Evolutionary conservation across 2,329 filamentous ascomycete species (phyloP), one percentile per base, ranked within the genome.

Genomic region (Lecanicillium sp.): DNA sequence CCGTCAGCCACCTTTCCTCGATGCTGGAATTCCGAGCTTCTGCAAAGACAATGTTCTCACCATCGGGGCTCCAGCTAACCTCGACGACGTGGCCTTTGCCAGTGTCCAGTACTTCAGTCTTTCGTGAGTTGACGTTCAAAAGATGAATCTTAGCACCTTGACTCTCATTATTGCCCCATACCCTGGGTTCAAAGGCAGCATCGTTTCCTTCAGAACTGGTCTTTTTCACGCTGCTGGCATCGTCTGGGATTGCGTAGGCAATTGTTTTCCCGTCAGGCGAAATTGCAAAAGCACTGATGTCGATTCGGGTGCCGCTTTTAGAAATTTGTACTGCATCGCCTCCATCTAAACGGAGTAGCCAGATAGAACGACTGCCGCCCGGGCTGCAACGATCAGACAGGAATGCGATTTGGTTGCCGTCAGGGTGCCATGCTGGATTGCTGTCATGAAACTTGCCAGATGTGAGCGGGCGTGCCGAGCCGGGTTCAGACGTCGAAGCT

Each of bases 91-190:
- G 53, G 4, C 32, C 45, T 1, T 51, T 33, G 0, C 42, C 54
- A 30, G 17, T 49, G 0, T 55, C 36, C 5, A 58, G 46, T 3
- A 41, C 40, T 20, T 8, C 55, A 1, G 33, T 51, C 32, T 60
- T 55, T 0, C 39, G 47, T 5, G 57, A 62, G 8, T 45, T 52
- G 2, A 68, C 39, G 23, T 67, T 49, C 1, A 69, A 33, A 2
- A 63, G 51, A 0, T 60, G 55, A 7, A 70, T 52, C 11, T 57
- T 58, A n/a, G 53, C 55, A 48, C 55, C n/a, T n/a, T n/a, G n/a
- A 62, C 4, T 60, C 52, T 66, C 62, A 67, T 12, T 61, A 56
- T 63, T 52, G 19, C 63, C 66, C 60, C 62, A 70, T 14, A 69
- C 61, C n/a, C n/a, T n/a, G n/a, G n/a, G n/a, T 7, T 60, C 53